Base-by-base conservation (phyloP, 1,139 yeast genomes). In the Candida labiduridarum region DNA sequence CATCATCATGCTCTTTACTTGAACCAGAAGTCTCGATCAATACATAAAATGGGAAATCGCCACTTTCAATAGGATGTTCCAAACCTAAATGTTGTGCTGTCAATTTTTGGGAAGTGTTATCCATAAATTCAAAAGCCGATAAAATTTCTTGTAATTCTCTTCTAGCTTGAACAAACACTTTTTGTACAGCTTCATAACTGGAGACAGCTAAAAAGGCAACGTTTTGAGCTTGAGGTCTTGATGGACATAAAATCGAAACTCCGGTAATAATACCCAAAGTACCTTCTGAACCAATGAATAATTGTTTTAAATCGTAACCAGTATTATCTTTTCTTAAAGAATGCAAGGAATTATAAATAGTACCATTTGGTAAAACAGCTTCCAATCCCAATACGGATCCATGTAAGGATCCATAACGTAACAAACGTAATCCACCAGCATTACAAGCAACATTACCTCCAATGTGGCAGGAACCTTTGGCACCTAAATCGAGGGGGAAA, bases 401-500 rank as follows among this genome's bases (percentile, higher is more conserved):
- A 62, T 92, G 99, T 55, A 92, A 79, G 7, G 97, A 89, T 1
- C 98, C 98, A 64, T 91, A 92, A 59, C 96, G 80, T 58, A 92
- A 74, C 52, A 92, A 74, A 63, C 98, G 79, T 60, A 92, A 78
- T 0, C 99, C 99, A 62, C 99, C 98, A 5, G 99, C 98, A 65
- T 92, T 92, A 16, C 97, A 91, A 6, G 98, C 96, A 39, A 90
- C 96, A 52, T 86, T 89, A 54, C 98, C 99, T 57, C 98, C 98
- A 56, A 92, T 87, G 60, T 90, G 96, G 67, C 99, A 92, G 2
- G 97, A 90, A 15, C 99, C 99, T 71, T 92, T 92, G 44, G 99
- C 98, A 48, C 99, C 99, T 53, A 92, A 75, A 65, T 92, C 99
- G 46, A 92, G 76, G 22, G 99, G 99, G 79, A 92, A 92, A 50